Base-by-base conservation (phyloP, 495 filamentous ascomycete species). In the Parathielavia appendiculata region DNA sequence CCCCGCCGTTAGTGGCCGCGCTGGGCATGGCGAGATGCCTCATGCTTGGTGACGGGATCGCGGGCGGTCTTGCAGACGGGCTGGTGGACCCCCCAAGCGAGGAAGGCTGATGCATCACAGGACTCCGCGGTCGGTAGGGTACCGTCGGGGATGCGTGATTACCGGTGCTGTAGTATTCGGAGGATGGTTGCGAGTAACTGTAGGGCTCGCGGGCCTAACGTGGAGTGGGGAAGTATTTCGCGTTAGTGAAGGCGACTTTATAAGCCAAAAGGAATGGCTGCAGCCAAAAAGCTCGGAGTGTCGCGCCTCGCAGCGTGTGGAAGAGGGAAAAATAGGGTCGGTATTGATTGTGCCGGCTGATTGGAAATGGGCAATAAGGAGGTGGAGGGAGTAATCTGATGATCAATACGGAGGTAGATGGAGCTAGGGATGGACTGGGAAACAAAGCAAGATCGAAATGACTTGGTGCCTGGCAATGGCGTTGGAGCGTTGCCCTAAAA, bases 111-210 rank as follows among this genome's bases (percentile, higher is more conserved):
- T 80, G 81, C 43, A 79, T 66, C 61, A 79, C 68, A 56, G 83
- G 78, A 57, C 80, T 82, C 44, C 79, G 78, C 40, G 84, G 75
- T 22, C 75, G 68, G 69, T 84, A 71, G 67, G 75, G 66, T 66
- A 81, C 59, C 67, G 82, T 73, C 69, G 84, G 67, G 66, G 85
- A 74, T 67, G 81, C 75, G 65, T 84, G 85, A 56, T 74, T 75
- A 4, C 59, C 62, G 62, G 45, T 83, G 75, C 83, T 84, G 71
- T 79, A 83, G 59, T 81, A 79, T 63, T 77, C 72, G 26, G 59
- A 57, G 26, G 75, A 68, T 6, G 71, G 56, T 54, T 71, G 73
- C 32, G 75, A 66, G 62, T 79, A 77, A 62, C 68, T 67, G 73
- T 79, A 81, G 0, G 75, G 69, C 61, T 81, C 79, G 61, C 76